Conservation (phyloP, 1,284 basidiomycete genomes). For the Tetrapyrgos nigripes region DNA sequence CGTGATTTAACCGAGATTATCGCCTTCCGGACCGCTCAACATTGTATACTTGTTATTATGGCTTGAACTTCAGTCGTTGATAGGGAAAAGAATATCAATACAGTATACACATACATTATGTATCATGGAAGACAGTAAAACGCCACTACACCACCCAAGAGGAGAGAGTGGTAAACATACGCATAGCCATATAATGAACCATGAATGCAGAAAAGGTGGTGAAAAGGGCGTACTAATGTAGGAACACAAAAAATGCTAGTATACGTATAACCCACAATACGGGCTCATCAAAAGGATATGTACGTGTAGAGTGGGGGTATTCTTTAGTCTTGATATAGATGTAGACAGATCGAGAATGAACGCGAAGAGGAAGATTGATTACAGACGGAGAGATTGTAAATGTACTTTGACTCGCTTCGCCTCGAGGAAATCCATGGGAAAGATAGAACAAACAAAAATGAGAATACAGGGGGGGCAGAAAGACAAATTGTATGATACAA, state of each 20-base stretch:
- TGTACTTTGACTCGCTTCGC: neutral
- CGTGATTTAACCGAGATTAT: neutral
- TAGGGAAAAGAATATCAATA: neutral
- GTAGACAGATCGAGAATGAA: slow-evolving; percentile 14
- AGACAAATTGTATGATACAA: slow-evolving; percentile 32
- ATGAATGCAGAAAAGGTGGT: neutral
- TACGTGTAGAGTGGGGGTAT: neutral
- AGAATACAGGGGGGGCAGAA: slow-evolving; percentile 27
- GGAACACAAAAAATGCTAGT: neutral
- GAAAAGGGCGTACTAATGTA: neutral
- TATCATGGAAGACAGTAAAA: neutral
- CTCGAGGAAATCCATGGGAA: slow-evolving; percentile 19
- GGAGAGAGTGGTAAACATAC: neutral
- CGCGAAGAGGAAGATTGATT: slow-evolving; percentile 15
- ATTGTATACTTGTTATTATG: no score
- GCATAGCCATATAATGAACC: neutral
- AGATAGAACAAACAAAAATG: slow-evolving; percentile 24
- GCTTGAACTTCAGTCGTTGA: no score
- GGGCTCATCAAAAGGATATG: neutral
- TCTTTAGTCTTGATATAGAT: slow-evolving; percentile 4
- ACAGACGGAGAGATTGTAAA: slow-evolving; percentile 13
- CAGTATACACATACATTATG: neutral
- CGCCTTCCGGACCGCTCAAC: neutral
- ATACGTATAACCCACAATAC: neutral
- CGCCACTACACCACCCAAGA: neutral